A percentile compares a stretch with the other conserved stretches of the same genome.
Evolutionary conservation across 768 basidiomycete genomes (phyloP).

Genomic region (Pisolithus sp.): DNA sequence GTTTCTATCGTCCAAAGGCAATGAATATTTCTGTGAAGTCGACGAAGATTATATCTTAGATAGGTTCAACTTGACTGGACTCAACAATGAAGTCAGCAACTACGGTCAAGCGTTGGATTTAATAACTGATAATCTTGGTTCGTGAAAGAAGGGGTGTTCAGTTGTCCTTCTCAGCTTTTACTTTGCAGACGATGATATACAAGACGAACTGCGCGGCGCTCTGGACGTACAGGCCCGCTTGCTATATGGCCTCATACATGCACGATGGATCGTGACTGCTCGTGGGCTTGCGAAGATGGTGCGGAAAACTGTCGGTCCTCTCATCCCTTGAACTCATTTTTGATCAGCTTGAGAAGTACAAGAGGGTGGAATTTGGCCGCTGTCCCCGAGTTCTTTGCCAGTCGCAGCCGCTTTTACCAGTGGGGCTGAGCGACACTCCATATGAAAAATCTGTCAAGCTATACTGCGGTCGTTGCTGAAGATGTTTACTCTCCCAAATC

Average conservation of each 20-base stretch:
- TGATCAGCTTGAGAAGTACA: constrained; percentile 88
- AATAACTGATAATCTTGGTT: constrained; percentile 93
- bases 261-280: constrained; percentile 93
- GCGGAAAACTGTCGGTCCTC: constrained; percentile 4
- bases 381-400: constrained; percentile 97
- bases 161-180: neutral
- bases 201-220: constrained; percentile 87
- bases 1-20: constrained; percentile 95
- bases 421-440: constrained; percentile 94
- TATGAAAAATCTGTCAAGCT: constrained; percentile 99
- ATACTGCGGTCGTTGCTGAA: constrained; percentile 96
- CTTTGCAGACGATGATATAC: constrained; percentile 79
- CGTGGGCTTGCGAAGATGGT: constrained; percentile 96
- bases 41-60: constrained; percentile 99
- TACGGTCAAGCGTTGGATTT: constrained; percentile 92
- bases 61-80: constrained; percentile 94
- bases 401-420: constrained; percentile 89
- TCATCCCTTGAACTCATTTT: neutral
- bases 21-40: constrained; percentile 99
- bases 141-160: constrained; percentile 20
- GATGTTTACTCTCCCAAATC: constrained; percentile 98
- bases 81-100: constrained; percentile 94
- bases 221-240: constrained; percentile 91
- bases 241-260: constrained; percentile 94
- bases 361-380: constrained; percentile 95